Evolutionary conservation across 1,284 basidiomycete genomes (phyloP), one percentile per base, ranked within the genome.

Genomic region (Ustilago sp.): DNA sequence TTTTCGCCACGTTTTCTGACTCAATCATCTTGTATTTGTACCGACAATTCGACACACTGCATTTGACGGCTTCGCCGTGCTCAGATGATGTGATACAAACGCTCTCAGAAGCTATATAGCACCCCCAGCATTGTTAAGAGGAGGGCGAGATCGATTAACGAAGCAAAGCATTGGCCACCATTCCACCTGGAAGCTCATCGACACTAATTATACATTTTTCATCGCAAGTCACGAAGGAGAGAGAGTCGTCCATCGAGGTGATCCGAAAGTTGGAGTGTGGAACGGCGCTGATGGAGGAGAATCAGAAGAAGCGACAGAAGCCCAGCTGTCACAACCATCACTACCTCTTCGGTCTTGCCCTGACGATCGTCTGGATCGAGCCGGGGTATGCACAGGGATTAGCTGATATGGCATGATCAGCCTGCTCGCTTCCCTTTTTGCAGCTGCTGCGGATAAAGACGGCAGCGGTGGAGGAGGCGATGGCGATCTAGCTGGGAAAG

Each of bases 211-310:
- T 41, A 41, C 51, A 52, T 23, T 8, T 41, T 32, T 13, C 55
- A 3, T 11, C 9, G 11, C 7, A 41, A 8, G 13, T 34, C 23
- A 66, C 13, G 58, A 62, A 13, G 54, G 31, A 23, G 72, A 63
- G 11, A 70, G 52, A 15, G 56, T 51, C 13, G 63, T 51, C 66
- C 66, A 68, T 19, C 48, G 60, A 9, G 17, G n/a, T 1, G 67
- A 59, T 9, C 67, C 72, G 28, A 70, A 69, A 2, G 72, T 74
- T 11, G 72, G 63, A 4, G 72, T 70, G 48, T 69, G 67, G 45
- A 74, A 70, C 6, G 67, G 62, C 7, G 67, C 57, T 4, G 31
- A 56, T 23, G 43, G 55, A 9, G 47, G 12, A 11, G 59, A 66
- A 38, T 45, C 28, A 13, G 43, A 47, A 0, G 67, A 69, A 1